Conservation (phyloP, 176 grass and related monocot species). For the Saccharum officinarum region DNA sequence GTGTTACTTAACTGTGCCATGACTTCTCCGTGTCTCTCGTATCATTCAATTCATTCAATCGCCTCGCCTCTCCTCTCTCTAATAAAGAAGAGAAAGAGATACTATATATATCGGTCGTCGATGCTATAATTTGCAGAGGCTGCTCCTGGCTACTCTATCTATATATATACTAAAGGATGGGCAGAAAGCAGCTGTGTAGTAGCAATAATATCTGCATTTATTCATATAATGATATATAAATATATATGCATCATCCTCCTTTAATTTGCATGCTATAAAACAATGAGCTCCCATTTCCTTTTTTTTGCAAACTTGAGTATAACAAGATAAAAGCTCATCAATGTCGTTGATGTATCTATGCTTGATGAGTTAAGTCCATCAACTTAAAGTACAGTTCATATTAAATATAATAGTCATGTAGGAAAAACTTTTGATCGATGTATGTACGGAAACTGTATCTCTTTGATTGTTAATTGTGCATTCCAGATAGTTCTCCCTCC, state of each 20-base stretch:
- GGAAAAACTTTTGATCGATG: too few relatives aligned
- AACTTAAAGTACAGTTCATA: too few relatives aligned
- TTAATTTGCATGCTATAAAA: too few relatives aligned
- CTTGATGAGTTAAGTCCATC: too few relatives aligned
- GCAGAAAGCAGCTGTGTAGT: not conserved
- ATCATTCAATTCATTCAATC: conserved; percentile 40
- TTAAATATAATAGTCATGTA: too few relatives aligned
- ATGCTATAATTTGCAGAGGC: not conserved
- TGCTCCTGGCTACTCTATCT: not conserved
- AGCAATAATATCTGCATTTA: not conserved
- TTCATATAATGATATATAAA: not conserved
- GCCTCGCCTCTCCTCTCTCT: not conserved
- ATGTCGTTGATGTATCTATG: too few relatives aligned
- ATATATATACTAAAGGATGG: not conserved
- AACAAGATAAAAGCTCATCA: too few relatives aligned
- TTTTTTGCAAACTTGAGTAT: too few relatives aligned
- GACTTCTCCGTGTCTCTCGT: conserved; percentile 55
- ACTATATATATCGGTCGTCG: too few relatives aligned
- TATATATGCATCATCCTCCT: too few relatives aligned
- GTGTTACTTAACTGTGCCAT: conserved; percentile 49
- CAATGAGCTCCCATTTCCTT: too few relatives aligned
- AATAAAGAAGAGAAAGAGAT: not conserved
- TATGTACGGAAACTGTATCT: too few relatives aligned
- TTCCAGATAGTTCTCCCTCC: not conserved
- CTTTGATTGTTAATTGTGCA: not conserved